Base-by-base conservation (phyloP, 139 green algal species). In the Nannochloris sp. region DNA sequence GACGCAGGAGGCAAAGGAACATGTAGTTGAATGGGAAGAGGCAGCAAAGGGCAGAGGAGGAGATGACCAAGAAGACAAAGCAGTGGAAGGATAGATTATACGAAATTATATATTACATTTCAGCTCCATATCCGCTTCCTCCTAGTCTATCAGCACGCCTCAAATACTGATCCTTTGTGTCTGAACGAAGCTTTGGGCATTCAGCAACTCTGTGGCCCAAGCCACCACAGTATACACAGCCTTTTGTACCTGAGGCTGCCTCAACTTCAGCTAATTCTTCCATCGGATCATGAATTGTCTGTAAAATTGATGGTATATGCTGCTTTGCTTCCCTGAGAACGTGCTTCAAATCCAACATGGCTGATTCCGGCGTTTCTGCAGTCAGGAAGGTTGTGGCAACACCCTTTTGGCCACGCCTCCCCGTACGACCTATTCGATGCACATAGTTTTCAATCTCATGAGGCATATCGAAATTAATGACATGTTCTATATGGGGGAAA, bases 381-480 rank as follows among this genome's bases (percentile, higher is more conserved):
- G 95, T 97, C 73, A 99, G 88, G 72, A 98, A 97, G 11, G 93
- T 97, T 26, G 93, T 98, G 20, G 93, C 93, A 4, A 98, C 87
- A 33, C 93, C 93, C 17, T 88, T 98, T 79, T 97, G 96, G 57
- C 93, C 93, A 64, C 87, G 90, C 17, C 93, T 89, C 0, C 93
- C 93, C 16, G 87, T 94, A 43, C 86, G 83, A 12, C 86, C 86
- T 49, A 92, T 92, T 11, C 85, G 58, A 71, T 98, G 93, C 56
- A 98, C 93, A 71, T 99, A 97, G 74, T 98, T 98, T 67, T 99
- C 93, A 56, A 99, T 97, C 73, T 98, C 93, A 37, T 87, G 76
- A 2, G 93, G 93, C 93, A 99, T 97, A 85, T 99, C 93, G 70
- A 89, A 99, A 74, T 99, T 99, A 78, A 99, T 85, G 5, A 99